A percentile compares a stretch with the other conserved stretches of the same genome.
These are phyloP conservation scores for Lentinus brumalis DNA, from an alignment of 768 basidiomycete genomes.

Conservation along the genomic window DNA sequence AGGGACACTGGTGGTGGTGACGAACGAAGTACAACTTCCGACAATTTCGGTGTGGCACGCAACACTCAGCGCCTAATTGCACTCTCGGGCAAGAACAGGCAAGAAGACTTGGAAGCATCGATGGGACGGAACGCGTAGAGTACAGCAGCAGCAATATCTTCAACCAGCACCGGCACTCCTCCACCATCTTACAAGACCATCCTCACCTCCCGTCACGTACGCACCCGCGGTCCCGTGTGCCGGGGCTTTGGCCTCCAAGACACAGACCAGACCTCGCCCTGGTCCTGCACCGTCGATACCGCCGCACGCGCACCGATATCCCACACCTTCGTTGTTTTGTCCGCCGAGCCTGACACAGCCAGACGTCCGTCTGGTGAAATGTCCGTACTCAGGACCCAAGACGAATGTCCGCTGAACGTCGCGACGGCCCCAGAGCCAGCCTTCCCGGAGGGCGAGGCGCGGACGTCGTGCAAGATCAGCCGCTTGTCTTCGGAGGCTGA, in stretches of 20 bases:
- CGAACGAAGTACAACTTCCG: no score
- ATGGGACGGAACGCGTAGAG: background rate
- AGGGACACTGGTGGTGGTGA: no score
- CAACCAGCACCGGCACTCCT: slow-evolving; percentile 60
- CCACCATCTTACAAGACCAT: slow-evolving; percentile 78
- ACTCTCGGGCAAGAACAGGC: no score
- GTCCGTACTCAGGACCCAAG: slow-evolving; percentile 86
- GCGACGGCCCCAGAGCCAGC: slow-evolving; percentile 79
- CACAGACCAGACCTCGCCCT: slow-evolving; percentile 82
- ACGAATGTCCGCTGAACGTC: slow-evolving; percentile 83
- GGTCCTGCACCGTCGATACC: slow-evolving; percentile 77
- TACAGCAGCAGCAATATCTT: background rate
- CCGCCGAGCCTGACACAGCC: slow-evolving; percentile 82
- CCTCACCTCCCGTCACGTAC: slow-evolving; percentile 76
- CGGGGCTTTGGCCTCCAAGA: slow-evolving; percentile 74
- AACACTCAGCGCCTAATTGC: no score
- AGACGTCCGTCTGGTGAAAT: slow-evolving; percentile 81
- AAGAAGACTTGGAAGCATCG: background rate
- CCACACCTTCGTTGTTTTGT: slow-evolving; percentile 88
- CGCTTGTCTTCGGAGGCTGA: slow-evolving; percentile 94
- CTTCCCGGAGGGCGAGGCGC: slow-evolving; percentile 59
- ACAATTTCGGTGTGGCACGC: no score
- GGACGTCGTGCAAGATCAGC: slow-evolving; percentile 87
- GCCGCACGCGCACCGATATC: slow-evolving; percentile 73
- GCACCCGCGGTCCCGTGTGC: slow-evolving; percentile 57